Percentiles rank a stretch among this genome's conserved stretches.
phyloP scores from a whole-genome alignment of 169 alveolate genomes.

The Cryptosporidium canis region DNA sequence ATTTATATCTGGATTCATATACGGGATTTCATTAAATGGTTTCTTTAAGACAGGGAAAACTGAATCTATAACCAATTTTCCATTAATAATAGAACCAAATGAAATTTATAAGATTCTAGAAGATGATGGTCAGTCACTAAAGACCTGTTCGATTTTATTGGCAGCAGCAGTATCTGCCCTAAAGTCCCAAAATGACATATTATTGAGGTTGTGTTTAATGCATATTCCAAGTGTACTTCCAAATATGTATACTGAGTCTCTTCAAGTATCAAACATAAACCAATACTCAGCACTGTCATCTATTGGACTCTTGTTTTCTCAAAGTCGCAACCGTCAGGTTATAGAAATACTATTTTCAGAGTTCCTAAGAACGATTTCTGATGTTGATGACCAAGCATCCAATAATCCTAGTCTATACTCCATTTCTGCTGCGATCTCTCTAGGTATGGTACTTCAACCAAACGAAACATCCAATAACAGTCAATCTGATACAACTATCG shows the following conservation, averaged over 20 bases:
- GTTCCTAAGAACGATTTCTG: conserved; percentile 45
- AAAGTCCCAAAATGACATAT: conserved; percentile 28
- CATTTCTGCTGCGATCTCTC: conserved; percentile 48
- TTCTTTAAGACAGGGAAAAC: not conserved
- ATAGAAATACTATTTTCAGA: conserved; percentile 43
- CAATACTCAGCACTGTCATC: conserved; percentile 53
- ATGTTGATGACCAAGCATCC: conserved; percentile 57
- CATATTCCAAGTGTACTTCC: conserved; percentile 68
- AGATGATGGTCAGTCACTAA: conserved; percentile 56
- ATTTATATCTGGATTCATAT: conserved; percentile 44
- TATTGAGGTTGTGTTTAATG: conserved; percentile 44
- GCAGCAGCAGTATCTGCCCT: conserved; percentile 58
- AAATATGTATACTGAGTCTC: conserved; percentile 53
- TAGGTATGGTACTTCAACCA: conserved; percentile 46
- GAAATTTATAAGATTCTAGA: conserved; percentile 35
- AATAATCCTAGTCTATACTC: conserved; percentile 30
- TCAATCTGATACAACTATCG: not conserved
- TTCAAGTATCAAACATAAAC: conserved; percentile 40
- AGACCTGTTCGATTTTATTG: conserved; percentile 23
- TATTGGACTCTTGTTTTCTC: conserved; percentile 58
- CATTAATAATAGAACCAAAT: conserved; percentile 36
- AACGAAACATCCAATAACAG: not conserved
- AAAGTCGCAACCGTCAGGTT: conserved; percentile 25
- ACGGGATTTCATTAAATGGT: conserved; percentile 42
- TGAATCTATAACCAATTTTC: conserved; percentile 1